Conservation (phyloP, 768 basidiomycete genomes). For the Daedaleopsis sinensis region DNA sequence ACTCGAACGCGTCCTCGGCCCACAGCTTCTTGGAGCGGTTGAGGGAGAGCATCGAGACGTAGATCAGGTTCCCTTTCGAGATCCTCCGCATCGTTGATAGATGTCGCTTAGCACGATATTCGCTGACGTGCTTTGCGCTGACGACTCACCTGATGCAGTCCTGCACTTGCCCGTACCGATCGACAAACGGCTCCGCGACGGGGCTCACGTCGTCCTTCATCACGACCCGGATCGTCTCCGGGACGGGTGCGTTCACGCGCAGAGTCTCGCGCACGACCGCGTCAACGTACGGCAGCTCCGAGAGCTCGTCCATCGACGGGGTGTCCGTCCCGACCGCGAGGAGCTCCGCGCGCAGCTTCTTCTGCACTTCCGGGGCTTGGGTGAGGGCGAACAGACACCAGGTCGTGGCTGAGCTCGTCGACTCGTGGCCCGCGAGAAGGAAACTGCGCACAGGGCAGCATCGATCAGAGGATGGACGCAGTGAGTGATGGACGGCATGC, state of each 20-base stretch:
- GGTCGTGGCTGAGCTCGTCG: conserved; percentile 41
- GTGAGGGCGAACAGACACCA: conserved; percentile 45
- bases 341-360: conserved; percentile 44
- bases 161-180: conserved; percentile 20
- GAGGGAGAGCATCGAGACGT: conserved; percentile 56
- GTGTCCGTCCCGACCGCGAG: conserved; percentile 41
- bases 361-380: conserved; percentile 39
- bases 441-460: conserved; percentile 12
- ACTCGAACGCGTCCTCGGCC: conserved; percentile 64
- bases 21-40: conserved; percentile 58
- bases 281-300: conserved; percentile 69
- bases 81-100: conserved; percentile 33
- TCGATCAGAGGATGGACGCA: conserved; percentile 27
- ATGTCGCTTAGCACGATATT: conserved; percentile 15
- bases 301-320: conserved; percentile 72
- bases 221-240: conserved; percentile 50
- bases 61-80: conserved; percentile 34
- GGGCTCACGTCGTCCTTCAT: conserved; percentile 55
- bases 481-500: too few relatives aligned
- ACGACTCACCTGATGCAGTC: conserved; percentile 39
- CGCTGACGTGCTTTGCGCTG: conserved; percentile 1
- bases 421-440: conserved; percentile 45
- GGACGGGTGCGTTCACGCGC: conserved; percentile 57
- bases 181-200: conserved; percentile 37
- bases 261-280: conserved; percentile 62